phyloP scores from a whole-genome alignment of 352 stramenopile species.

The Phytophthora niederhauseri region DNA sequence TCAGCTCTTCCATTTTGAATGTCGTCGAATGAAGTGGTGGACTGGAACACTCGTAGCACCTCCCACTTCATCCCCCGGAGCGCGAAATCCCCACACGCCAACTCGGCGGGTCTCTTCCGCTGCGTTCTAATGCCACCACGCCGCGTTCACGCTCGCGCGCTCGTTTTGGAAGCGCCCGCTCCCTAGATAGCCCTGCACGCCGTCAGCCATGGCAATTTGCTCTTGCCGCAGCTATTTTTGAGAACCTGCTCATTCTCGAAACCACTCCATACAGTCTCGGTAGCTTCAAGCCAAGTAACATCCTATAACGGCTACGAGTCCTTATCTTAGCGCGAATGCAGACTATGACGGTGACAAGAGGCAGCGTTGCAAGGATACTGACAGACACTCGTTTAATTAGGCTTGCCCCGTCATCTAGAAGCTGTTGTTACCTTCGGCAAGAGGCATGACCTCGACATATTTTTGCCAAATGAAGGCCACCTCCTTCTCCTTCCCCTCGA shows the following conservation, averaged over 20 bases:
- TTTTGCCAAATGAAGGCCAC: constrained; percentile 78
- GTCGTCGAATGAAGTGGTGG: constrained; percentile 16
- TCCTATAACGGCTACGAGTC: constrained; percentile 14
- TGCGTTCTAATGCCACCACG: constrained; percentile 21
- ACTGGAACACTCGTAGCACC: constrained; percentile 26
- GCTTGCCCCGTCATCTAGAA: not conserved
- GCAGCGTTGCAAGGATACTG: not conserved
- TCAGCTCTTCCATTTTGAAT: constrained; percentile 75
- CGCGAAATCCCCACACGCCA: constrained; percentile 23
- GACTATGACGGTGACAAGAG: not conserved
- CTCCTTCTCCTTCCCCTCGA: constrained; percentile 66
- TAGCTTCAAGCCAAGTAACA: not conserved
- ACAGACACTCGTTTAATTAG: not conserved
- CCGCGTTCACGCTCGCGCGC: constrained; percentile 9
- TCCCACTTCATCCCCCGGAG: constrained; percentile 51
- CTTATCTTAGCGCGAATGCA: constrained; percentile 15
- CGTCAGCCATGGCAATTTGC: constrained; percentile 14
- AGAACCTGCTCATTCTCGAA: constrained; percentile 20
- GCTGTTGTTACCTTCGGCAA: constrained; percentile 11
- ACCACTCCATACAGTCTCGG: constrained; percentile 22
- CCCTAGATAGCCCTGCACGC: constrained; percentile 28
- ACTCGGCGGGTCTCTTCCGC: constrained; percentile 21
- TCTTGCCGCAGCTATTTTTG: constrained; percentile 36
- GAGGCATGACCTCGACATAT: constrained; percentile 52
- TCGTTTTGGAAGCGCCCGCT: constrained; percentile 29